These are phyloP conservation scores for Neurospora tetraspora DNA, from an alignment of 495 filamentous ascomycete genomes.

Conservation along the genomic window DNA sequence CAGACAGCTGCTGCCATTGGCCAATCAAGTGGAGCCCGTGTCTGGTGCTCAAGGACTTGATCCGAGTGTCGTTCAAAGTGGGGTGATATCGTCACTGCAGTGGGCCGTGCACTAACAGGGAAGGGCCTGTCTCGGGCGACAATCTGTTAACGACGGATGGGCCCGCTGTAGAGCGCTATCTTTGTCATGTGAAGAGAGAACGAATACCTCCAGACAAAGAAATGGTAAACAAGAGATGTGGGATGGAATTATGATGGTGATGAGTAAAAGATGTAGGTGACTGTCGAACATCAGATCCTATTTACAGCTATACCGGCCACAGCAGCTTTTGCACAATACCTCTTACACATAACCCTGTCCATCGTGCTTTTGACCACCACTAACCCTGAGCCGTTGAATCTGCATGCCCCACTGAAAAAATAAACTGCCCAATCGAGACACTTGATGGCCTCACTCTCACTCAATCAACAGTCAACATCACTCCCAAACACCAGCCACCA, in stretches of 20 bases:
- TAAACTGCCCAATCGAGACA: background rate
- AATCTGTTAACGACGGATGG: background rate
- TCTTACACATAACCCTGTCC: background rate
- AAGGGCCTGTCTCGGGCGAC: background rate
- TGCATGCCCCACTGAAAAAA: background rate
- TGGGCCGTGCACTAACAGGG: background rate
- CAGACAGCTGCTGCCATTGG: conserved; percentile 15
- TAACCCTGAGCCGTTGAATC: background rate
- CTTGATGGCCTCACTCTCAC: background rate
- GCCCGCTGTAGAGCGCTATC: too few relatives aligned
- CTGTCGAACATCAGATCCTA: too few relatives aligned
- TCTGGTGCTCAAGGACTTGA: background rate
- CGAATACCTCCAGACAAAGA: background rate
- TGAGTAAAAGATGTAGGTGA: too few relatives aligned
- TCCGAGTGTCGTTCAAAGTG: background rate
- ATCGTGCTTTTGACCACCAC: background rate
- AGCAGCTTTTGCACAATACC: background rate
- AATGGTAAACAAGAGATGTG: background rate
- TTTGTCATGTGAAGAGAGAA: background rate
- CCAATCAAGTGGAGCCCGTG: conserved; percentile 13
- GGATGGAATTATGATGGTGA: background rate
- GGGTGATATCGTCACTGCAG: background rate
- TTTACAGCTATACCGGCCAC: background rate
- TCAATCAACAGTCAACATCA: background rate
- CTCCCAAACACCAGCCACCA: background rate